Percentiles rank a stretch among this genome's conserved stretches.
Evolutionary conservation across 805 yeast species (phyloP).

Genomic region (Candida tallmaniae): DNA sequence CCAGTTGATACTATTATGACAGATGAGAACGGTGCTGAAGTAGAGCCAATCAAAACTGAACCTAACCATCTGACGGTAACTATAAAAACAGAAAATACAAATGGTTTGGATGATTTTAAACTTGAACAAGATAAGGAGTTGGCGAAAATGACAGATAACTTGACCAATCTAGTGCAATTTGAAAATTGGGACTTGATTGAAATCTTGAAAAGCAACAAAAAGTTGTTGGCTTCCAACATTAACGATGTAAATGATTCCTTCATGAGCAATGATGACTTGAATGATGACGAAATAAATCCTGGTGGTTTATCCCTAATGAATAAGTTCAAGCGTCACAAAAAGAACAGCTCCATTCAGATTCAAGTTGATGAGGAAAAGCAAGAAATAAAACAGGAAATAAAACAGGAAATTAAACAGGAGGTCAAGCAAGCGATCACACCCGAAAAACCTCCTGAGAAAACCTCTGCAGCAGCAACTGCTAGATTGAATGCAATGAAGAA

Average conservation of each 20-base stretch:
- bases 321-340: slow-evolving; percentile 47
- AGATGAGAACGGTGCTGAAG: slow-evolving; percentile 7
- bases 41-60: slow-evolving; percentile 21
- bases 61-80: slow-evolving; percentile 7
- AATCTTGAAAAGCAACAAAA: slow-evolving; percentile 46
- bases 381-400: slow-evolving; percentile 2
- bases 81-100: slow-evolving; percentile 17
- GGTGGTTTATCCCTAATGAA: slow-evolving; percentile 34
- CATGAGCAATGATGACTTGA: slow-evolving; percentile 10
- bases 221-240: slow-evolving; percentile 51
- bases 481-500: slow-evolving; percentile 93
- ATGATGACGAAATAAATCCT: slow-evolving; percentile 7
- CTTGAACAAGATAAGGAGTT: slow-evolving; percentile 41
- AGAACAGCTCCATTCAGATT: slow-evolving; percentile 21
- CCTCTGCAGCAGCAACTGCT: slow-evolving; percentile 44
- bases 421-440: neutral
- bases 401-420: slow-evolving; percentile 4
- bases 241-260: slow-evolving; percentile 9
- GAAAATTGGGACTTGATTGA: slow-evolving; percentile 48
- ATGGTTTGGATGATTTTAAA: slow-evolving; percentile 20
- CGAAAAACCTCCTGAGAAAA: slow-evolving; percentile 4
- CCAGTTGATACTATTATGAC: neutral
- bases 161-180: slow-evolving; percentile 41
- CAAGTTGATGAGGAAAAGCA: slow-evolving; percentile 9
- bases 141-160: slow-evolving; percentile 35